Conservation (phyloP, 2,329 filamentous ascomycete species). For the Diaporthe sp. region DNA sequence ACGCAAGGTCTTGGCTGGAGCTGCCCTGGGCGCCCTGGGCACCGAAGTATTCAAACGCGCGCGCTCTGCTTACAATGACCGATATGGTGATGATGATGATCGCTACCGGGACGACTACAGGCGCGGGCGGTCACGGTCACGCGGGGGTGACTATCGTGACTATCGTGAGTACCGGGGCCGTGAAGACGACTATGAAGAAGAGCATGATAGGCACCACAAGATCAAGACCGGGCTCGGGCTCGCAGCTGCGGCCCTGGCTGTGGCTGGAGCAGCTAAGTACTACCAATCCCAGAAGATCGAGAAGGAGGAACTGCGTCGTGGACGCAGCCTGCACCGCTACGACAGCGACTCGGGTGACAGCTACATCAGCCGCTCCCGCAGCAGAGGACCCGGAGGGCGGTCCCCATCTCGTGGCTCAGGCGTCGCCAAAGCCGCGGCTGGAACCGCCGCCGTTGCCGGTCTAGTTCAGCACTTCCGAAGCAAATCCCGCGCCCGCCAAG, state of each 20-base stretch:
- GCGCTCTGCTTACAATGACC: constrained; percentile 72
- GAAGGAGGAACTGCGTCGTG: constrained; percentile 70
- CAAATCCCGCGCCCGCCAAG: constrained; percentile 56
- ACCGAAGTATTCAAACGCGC: constrained; percentile 73
- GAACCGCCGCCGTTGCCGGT: constrained; percentile 70
- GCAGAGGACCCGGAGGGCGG: constrained; percentile 41
- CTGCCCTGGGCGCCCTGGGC: constrained; percentile 73
- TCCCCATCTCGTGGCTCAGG: constrained; percentile 51
- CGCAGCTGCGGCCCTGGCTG: constrained; percentile 73
- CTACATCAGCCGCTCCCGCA: constrained; percentile 57
- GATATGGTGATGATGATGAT: constrained; percentile 57
- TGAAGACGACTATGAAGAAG: constrained; percentile 31
- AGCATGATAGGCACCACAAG: constrained; percentile 57
- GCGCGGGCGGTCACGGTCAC: constrained; percentile 53
- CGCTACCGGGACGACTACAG: constrained; percentile 55
- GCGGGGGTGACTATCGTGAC: constrained; percentile 49
- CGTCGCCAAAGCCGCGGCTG: constrained; percentile 71
- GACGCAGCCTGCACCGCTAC: constrained; percentile 66
- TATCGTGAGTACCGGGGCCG: constrained; percentile 10
- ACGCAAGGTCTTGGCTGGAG: constrained; percentile 72
- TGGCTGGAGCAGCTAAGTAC: constrained; percentile 76
- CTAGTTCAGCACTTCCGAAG: constrained; percentile 71
- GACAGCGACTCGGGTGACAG: constrained; percentile 58
- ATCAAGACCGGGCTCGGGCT: constrained; percentile 74
- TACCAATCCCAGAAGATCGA: constrained; percentile 72